Percentiles rank a stretch among this genome's conserved stretches.
These are phyloP conservation scores for Thalia dealbata DNA, from an alignment of 176 grass and related monocot genomes.

Conservation along the genomic window DNA sequence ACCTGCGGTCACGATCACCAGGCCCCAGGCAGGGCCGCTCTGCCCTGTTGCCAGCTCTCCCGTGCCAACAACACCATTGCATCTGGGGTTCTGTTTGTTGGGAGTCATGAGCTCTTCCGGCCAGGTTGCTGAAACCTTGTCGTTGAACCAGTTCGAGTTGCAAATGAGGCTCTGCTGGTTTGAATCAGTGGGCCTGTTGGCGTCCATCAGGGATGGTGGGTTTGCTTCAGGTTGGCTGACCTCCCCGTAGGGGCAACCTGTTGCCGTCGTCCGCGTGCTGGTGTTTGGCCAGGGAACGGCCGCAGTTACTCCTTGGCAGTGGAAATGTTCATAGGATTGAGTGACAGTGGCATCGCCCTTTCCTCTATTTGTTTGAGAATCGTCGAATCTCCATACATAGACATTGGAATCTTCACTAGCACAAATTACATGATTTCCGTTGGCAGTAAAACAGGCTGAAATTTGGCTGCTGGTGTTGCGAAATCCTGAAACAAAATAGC, in stretches of 20 bases:
- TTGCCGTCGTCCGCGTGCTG: slow-evolving; percentile 17
- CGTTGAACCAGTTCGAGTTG: slow-evolving; percentile 10
- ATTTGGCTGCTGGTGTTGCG: slow-evolving; percentile 98
- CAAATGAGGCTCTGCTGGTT: not conserved
- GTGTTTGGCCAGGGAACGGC: slow-evolving; percentile 77
- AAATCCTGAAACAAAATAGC: slow-evolving; percentile 43
- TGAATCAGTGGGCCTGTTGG: slow-evolving; percentile 21
- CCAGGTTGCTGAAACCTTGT: slow-evolving; percentile 32
- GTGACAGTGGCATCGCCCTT: slow-evolving; percentile 57
- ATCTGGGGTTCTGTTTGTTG: slow-evolving; percentile 35
- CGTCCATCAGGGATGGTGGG: slow-evolving; percentile 19
- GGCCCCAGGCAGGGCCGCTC: slow-evolving; percentile 5
- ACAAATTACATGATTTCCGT: slow-evolving; percentile 83
- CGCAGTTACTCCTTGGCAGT: slow-evolving; percentile 64
- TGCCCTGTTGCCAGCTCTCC: not conserved
- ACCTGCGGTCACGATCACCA: slow-evolving; percentile 14
- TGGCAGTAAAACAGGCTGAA: slow-evolving; percentile 70
- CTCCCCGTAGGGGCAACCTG: slow-evolving; percentile 30
- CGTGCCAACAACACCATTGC: not conserved
- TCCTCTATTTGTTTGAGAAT: slow-evolving; percentile 54
- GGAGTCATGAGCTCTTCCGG: slow-evolving; percentile 47
- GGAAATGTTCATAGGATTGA: slow-evolving; percentile 82
- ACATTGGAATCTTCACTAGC: slow-evolving; percentile 90
- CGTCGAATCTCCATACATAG: slow-evolving; percentile 88
- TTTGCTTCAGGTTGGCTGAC: slow-evolving; percentile 27